Evolutionary conservation across 176 grass and related monocot species (phyloP), one percentile per base, ranked within the genome.

Genomic region (Lolium perenne): DNA sequence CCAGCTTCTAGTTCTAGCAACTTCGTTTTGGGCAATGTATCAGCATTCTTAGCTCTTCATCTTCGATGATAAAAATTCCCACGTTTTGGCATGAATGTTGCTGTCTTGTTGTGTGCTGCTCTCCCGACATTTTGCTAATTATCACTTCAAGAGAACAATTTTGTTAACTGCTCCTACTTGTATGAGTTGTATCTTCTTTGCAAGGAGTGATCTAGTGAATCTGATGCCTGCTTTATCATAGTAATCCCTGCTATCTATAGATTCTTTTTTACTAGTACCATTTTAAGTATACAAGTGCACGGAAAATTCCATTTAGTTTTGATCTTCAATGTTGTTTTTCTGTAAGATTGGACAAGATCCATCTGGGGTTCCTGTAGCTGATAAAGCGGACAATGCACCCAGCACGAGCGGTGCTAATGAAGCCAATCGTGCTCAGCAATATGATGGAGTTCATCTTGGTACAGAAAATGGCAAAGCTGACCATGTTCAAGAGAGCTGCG

Each of bases 341-440:
- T 29, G 29, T 14, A 79, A 86, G 80, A 55, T 79, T 66, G 46
- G 17, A 20, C 73, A 83, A 62, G 29, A 38, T 83, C 45, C 53
- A 62, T 64, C 79, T 12, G 1, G 7, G 14, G 26, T 2, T 12
- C 51, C 62, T 10, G 0, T 46, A 69, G 63, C 54, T 71, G 55
- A 56, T 86, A 62, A 83, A 3, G 68, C 15, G 5, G 54, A 38
- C 3, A 83, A 18, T 79, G 62, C 35, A 26, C 12, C 83, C 46
- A 8, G 35, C 29, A 11, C 29, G 40, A 78, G 13, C 6, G 8
- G 20, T 63, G 71, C 15, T 77, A 81, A 89, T 58, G 69, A 59
- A 49, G 45, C n/a, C 11, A 26, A 32, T 49, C 15, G 9, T 85
- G 51, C 61, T 62, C 78, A 22, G 60, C 4, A 56, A 76, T 46